Evolutionary conservation across 1,139 yeast genomes (phyloP).

Genomic region (Blastobotrys raffinosifermentans): DNA sequence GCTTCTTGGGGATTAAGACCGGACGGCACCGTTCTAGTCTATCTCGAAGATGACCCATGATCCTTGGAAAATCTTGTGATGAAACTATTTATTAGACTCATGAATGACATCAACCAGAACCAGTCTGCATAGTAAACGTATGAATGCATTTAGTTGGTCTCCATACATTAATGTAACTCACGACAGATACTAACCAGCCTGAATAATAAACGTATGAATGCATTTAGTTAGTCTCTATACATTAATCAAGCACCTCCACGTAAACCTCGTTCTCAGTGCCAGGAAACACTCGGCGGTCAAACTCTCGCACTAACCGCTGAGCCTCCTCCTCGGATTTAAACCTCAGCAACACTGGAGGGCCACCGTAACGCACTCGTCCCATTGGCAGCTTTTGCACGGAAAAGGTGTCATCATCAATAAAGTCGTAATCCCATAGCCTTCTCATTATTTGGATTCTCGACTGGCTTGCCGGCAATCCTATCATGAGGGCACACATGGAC

Average conservation of each 20-base stretch:
- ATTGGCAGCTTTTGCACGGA: constrained; percentile 32
- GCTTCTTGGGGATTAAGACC: constrained; percentile 24
- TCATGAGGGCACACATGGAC: constrained; percentile 32
- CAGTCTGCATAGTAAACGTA: too few species aligned
- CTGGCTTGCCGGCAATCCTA: constrained; percentile 37
- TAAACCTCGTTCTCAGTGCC: constrained; percentile 31
- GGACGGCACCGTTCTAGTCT: constrained; percentile 7
- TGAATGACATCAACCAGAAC: too few species aligned
- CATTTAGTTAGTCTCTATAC: too few species aligned
- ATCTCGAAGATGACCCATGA: constrained; percentile 7
- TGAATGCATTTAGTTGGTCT: too few species aligned
- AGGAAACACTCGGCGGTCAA: constrained; percentile 45
- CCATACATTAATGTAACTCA: too few species aligned
- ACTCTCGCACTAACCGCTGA: constrained; percentile 46
- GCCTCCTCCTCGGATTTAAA: constrained; percentile 50
- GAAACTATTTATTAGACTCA: too few species aligned
- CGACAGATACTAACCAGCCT: too few species aligned
- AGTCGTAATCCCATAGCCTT: constrained; percentile 40
- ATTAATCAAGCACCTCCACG: constrained; percentile 36
- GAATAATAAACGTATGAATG: too few species aligned
- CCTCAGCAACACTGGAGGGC: constrained; percentile 40
- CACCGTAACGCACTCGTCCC: constrained; percentile 27
- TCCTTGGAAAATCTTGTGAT: too few species aligned
- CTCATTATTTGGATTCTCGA: constrained; percentile 27
- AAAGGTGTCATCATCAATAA: constrained; percentile 30